phyloP scores from a whole-genome alignment of 1,139 yeast species.

The Waltiozyma sp. region DNA sequence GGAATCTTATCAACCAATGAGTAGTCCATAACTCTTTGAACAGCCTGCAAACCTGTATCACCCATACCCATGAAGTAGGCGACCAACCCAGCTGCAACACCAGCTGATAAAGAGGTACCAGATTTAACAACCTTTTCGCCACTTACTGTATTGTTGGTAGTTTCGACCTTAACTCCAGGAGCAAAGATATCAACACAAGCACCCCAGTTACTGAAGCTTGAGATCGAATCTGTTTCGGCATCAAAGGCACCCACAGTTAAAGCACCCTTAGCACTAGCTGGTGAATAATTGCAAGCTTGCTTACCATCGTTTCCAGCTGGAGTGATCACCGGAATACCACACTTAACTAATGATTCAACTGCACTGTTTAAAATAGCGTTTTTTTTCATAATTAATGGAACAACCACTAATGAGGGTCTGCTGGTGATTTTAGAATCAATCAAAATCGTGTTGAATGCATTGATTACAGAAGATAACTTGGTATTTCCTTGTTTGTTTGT shows the following conservation, averaged over 20 bases:
- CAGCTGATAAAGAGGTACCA: slow-evolving; percentile 77
- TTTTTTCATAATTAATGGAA: slow-evolving; percentile 56
- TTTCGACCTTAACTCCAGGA: slow-evolving; percentile 41
- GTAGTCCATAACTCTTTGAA: slow-evolving; percentile 24
- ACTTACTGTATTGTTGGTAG: slow-evolving; percentile 23
- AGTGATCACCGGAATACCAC: slow-evolving; percentile 51
- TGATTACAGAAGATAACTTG: slow-evolving; percentile 36
- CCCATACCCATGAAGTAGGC: slow-evolving; percentile 60
- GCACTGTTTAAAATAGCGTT: slow-evolving; percentile 40
- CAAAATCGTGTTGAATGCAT: slow-evolving; percentile 33
- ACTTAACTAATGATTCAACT: slow-evolving; percentile 47
- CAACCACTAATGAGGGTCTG: slow-evolving; percentile 44
- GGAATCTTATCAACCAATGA: slow-evolving; percentile 20
- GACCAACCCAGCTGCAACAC: slow-evolving; percentile 59
- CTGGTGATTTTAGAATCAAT: slow-evolving; percentile 27
- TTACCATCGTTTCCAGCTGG: slow-evolving; percentile 62
- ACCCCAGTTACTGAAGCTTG: slow-evolving; percentile 55
- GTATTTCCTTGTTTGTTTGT: slow-evolving; percentile 39
- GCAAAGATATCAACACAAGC: slow-evolving; percentile 56
- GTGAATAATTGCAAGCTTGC: slow-evolving; percentile 53
- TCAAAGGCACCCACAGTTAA: slow-evolving; percentile 55
- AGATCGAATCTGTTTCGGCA: slow-evolving; percentile 28
- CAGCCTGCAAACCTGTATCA: slow-evolving; percentile 30
- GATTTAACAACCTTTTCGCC: slow-evolving; percentile 29
- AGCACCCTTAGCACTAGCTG: slow-evolving; percentile 48